Evolutionary conservation across 345 rosid species (phyloP).

Genomic region (Dipteronia dyeriana): DNA sequence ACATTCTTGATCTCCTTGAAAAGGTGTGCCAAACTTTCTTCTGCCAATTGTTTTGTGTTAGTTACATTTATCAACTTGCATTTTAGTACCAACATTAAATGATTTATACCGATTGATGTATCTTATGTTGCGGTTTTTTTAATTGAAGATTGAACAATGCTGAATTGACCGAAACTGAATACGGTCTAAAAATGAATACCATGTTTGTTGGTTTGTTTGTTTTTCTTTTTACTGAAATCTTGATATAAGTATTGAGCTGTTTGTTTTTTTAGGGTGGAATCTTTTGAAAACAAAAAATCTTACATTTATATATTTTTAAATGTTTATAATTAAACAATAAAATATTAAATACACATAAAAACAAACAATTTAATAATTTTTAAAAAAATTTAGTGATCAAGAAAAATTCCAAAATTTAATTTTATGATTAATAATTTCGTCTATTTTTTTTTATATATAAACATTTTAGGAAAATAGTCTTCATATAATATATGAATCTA

Average conservation of each 20-base stretch:
- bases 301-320: neutral
- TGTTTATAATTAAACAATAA: neutral
- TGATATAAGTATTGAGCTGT: neutral
- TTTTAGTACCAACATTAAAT: neutral
- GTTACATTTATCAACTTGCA: neutral
- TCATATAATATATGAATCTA: too few relatives aligned
- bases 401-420: neutral
- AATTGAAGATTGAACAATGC: neutral
- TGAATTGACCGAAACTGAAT: neutral
- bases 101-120: neutral
- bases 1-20: slow-evolving; percentile 93
- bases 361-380: neutral
- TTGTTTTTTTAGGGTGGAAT: neutral
- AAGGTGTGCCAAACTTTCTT: slow-evolving; percentile 50
- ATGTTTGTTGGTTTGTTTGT: too few relatives aligned
- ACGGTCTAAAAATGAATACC: neutral
- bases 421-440: neutral
- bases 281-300: neutral
- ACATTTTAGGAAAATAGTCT: neutral
- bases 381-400: neutral
- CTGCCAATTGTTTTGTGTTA: neutral
- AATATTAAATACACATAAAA: neutral
- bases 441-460: neutral
- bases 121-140: neutral
- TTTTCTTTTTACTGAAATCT: neutral